Evolutionary conservation across 164 flowering plant genomes (phyloP).

Genomic region (Macadamia tetraphylla): DNA sequence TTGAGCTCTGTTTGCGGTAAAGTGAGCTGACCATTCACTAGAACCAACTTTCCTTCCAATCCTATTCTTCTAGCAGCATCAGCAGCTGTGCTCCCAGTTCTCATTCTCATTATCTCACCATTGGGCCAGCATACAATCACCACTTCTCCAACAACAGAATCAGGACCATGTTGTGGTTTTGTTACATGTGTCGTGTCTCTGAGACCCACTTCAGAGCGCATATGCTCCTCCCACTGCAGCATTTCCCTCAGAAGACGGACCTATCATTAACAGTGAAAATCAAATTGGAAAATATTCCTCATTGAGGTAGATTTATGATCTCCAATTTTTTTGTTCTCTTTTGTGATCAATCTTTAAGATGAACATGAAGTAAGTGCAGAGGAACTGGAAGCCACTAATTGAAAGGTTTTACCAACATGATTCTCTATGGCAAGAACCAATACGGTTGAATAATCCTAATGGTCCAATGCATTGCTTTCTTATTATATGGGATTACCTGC

Average conservation of each 20-base stretch:
- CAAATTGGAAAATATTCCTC: background rate
- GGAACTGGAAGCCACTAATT: no score
- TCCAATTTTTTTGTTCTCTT: no score
- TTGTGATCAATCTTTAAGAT: no score
- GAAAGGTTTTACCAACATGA: no score
- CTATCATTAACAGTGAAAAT: constrained; percentile 21
- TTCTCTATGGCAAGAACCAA: no score
- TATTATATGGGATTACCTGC: no score
- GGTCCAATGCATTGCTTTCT: no score
- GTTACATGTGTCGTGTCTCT: constrained; percentile 16
- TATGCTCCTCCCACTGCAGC: constrained; percentile 94
- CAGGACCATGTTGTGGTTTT: constrained; percentile 6
- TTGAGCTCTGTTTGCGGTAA: constrained; percentile 68
- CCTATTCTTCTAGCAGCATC: constrained; percentile 86
- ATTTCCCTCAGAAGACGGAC: constrained; percentile 76
- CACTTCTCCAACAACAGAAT: constrained; percentile 57
- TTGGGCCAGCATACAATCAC: constrained; percentile 81
- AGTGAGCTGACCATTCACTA: constrained; percentile 70
- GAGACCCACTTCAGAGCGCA: constrained; percentile 51
- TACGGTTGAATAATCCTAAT: no score
- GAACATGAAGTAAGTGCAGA: no score
- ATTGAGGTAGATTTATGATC: no score
- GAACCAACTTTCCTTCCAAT: constrained; percentile 68
- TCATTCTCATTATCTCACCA: constrained; percentile 79
- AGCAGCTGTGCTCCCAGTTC: constrained; percentile 85